Base-by-base conservation (phyloP, 2,329 filamentous ascomycete genomes). In the Aureobasidium subglaciale region DNA sequence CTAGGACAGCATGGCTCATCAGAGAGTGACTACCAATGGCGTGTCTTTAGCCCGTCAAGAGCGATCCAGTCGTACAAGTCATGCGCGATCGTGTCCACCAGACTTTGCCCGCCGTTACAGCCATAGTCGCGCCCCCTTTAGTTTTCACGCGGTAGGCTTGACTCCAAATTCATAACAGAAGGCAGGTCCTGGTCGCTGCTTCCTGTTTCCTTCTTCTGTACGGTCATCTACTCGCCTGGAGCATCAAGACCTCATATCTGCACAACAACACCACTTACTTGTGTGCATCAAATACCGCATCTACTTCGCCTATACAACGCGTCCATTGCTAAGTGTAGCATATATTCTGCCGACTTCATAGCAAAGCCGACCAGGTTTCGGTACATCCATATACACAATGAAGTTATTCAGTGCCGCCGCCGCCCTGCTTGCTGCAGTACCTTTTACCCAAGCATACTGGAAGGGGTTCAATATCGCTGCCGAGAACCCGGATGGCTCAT, bases 401-500 rank as follows among this genome's bases (percentile, higher is more conserved):
- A 57, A 40, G 25, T 61, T 68, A 55, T 57, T 61, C 22, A 56
- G 60, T n/a, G 57, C 59, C 42, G 49, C 67, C 56, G 61, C 67
- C 45, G 60, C 71, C 16, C 61, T 71, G 29, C 64, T 68, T 53
- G 64, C 67, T 37, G 59, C 64, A 32, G 52, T 70, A 13, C 62
- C 69, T 4, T 63, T 62, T 32, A 62, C 64, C 24, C 59, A 59
- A 27, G 72, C 71, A 6, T 73, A 70, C 64, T 72, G 68, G 66
- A 68, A 70, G 46, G 72, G 72, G 24, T 73, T 75, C 63, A 75
- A 74, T 59, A 63, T 71, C 11, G 70, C 66, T 46, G 71, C 72
- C 18, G 72, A 66, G 55, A 70, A 70, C 56, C 53, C 61, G 9
- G 69, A 72, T 42, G 71, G 71, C 20, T 65, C 64, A 25, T 74